Percentiles rank a stretch among this genome's conserved stretches.
These are phyloP conservation scores for Chrysanthemum lavandulifolium DNA, from an alignment of 129 eudicot species.

Conservation along the genomic window DNA sequence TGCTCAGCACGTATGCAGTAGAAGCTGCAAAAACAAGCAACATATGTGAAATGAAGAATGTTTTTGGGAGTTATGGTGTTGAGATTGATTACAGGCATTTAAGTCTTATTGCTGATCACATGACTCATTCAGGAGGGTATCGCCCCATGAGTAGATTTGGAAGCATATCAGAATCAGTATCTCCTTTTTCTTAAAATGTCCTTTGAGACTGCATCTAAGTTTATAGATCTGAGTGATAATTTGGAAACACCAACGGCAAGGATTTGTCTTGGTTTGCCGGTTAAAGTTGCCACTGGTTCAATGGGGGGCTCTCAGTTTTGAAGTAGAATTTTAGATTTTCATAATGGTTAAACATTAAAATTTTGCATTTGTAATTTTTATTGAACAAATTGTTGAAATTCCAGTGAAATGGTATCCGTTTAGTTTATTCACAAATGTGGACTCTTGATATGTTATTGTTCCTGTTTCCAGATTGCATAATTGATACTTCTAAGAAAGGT, in stretches of 20 bases:
- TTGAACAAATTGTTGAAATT: neutral
- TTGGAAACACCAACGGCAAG: conserved; percentile 93
- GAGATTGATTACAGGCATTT: conserved; percentile 80
- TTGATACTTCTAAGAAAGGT: no score
- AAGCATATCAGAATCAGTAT: conserved; percentile 67
- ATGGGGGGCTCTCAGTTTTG: conserved; percentile 47
- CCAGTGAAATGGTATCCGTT: neutral
- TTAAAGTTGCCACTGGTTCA: conserved; percentile 80
- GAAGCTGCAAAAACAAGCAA: conserved; percentile 81
- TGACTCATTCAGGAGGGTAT: conserved; percentile 92
- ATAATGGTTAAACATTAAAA: neutral
- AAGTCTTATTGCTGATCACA: conserved; percentile 75
- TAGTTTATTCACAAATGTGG: no score
- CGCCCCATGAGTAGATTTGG: conserved; percentile 82
- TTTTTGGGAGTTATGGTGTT: conserved; percentile 78
- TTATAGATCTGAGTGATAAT: conserved; percentile 55
- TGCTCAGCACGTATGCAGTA: conserved; percentile 72
- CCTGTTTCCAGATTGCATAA: no score
- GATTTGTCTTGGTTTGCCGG: conserved; percentile 83
- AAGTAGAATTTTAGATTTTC: neutral
- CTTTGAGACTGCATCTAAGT: conserved; percentile 84
- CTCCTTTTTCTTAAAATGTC: conserved; percentile 82
- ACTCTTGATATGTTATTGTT: no score
- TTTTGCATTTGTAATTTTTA: neutral
- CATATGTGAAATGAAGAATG: conserved; percentile 64